phyloP scores from a whole-genome alignment of 768 basidiomycete species.

The Tylopilus balloui region DNA sequence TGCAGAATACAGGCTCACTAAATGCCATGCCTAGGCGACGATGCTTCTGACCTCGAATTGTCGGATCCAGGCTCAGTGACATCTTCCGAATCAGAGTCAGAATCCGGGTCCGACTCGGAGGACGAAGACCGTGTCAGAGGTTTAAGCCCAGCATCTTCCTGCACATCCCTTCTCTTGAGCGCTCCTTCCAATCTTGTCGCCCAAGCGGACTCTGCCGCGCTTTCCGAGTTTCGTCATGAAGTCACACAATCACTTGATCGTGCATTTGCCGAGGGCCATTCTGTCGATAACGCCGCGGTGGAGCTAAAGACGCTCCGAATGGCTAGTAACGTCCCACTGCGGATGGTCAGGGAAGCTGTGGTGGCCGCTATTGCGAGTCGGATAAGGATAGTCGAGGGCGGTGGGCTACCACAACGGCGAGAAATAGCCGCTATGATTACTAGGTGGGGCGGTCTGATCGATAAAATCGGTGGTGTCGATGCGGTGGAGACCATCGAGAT shows the following conservation, averaged over 20 bases:
- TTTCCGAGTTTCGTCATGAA: slow-evolving; percentile 71
- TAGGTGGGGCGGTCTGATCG: slow-evolving; percentile 82
- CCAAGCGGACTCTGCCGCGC: slow-evolving; percentile 41
- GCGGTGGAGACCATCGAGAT: slow-evolving; percentile 73
- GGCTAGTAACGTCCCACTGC: slow-evolving; percentile 89
- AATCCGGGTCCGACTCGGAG: slow-evolving; percentile 37
- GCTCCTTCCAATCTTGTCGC: slow-evolving; percentile 37
- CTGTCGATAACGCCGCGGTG: slow-evolving; percentile 87
- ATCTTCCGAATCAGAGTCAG: slow-evolving; percentile 45
- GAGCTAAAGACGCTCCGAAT: slow-evolving; percentile 96
- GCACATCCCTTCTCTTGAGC: slow-evolving; percentile 42
- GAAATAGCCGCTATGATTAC: slow-evolving; percentile 59
- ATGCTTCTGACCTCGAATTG: slow-evolving; percentile 55
- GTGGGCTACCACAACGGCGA: slow-evolving; percentile 53
- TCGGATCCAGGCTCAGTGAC: slow-evolving; percentile 58
- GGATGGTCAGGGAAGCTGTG: slow-evolving; percentile 85
- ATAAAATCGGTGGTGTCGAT: slow-evolving; percentile 79
- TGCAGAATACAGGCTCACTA: not conserved
- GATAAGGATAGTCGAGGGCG: slow-evolving; percentile 58
- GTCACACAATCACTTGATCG: slow-evolving; percentile 84
- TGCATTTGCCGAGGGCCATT: slow-evolving; percentile 88
- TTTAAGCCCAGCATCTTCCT: slow-evolving; percentile 40
- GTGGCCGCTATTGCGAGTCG: slow-evolving; percentile 75
- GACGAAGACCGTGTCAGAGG: slow-evolving; percentile 38
- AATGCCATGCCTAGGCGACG: slow-evolving; percentile 42